Percentiles rank a stretch among this genome's conserved stretches.
Conservation (phyloP, 257 asterid species). For the Penstemon eatonii region DNA sequence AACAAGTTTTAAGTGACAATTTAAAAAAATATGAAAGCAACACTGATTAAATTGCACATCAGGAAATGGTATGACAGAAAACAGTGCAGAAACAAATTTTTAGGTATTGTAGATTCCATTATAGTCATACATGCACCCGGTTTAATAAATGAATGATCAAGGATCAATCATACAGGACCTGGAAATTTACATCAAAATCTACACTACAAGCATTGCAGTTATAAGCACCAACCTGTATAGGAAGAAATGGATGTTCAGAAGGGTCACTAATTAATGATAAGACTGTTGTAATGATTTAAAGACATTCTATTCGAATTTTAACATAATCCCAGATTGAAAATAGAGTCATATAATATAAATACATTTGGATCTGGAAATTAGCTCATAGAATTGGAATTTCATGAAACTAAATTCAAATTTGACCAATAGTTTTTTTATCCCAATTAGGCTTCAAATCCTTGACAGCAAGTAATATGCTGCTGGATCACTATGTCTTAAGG, state of each 20-base stretch:
- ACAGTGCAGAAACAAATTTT: neutral
- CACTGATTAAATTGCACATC: neutral
- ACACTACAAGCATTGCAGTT: neutral
- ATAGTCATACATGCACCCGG: too few relatives aligned
- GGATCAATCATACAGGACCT: neutral
- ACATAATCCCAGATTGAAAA: too few relatives aligned
- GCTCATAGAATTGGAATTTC: too few relatives aligned
- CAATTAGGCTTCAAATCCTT: too few relatives aligned
- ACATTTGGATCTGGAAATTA: too few relatives aligned
- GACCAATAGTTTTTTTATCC: too few relatives aligned
- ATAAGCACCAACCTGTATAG: neutral
- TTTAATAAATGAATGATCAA: neutral
- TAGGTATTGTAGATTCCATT: neutral
- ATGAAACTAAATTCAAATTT: too few relatives aligned
- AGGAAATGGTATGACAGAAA: neutral
- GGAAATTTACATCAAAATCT: neutral
- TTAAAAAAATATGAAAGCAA: neutral
- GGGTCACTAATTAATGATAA: neutral
- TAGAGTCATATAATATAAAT: too few relatives aligned
- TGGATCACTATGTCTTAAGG: too few relatives aligned
- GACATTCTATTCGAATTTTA: neutral
- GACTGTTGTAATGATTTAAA: too few relatives aligned
- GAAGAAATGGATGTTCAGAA: neutral
- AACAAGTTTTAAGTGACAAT: neutral
- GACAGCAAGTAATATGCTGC: too few relatives aligned